These are phyloP conservation scores for Euphrasia arctica DNA, from an alignment of 305 asterid genomes.

Conservation along the genomic window DNA sequence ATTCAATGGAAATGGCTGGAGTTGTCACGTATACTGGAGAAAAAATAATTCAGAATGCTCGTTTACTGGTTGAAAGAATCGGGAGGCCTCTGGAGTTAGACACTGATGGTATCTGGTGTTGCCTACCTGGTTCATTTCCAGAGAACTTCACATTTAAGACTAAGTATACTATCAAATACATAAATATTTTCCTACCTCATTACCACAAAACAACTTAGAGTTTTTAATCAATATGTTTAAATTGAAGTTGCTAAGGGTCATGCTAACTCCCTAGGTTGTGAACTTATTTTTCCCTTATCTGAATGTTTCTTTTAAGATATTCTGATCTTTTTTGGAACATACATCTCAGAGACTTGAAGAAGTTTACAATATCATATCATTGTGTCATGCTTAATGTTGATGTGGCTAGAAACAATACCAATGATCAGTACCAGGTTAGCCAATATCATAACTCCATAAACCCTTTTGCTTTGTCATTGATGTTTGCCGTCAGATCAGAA, in stretches of 20 bases:
- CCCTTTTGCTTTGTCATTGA: slow-evolving; percentile 28
- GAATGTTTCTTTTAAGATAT: slow-evolving; percentile 26
- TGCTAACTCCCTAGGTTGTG: slow-evolving; percentile 27
- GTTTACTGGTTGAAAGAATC: slow-evolving; percentile 90
- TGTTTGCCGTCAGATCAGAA: slow-evolving; percentile 23
- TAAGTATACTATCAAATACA: slow-evolving; percentile 42
- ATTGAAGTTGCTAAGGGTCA: slow-evolving; percentile 22
- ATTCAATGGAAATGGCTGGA: slow-evolving; percentile 99
- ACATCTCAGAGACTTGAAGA: slow-evolving; percentile 64
- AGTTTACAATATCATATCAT: slow-evolving; percentile 94
- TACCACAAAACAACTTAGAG: slow-evolving; percentile 15
- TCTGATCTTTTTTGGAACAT: slow-evolving; percentile 33
- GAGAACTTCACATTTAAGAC: slow-evolving; percentile 96
- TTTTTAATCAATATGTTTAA: slow-evolving; percentile 21
- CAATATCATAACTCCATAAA: slow-evolving; percentile 16
- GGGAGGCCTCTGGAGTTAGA: slow-evolving; percentile 99
- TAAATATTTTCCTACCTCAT: slow-evolving; percentile 16
- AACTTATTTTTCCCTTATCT: slow-evolving; percentile 24
- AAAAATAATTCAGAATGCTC: slow-evolving; percentile 97
- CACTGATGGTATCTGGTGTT: slow-evolving; percentile 99
- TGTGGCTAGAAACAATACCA: slow-evolving; percentile 96
- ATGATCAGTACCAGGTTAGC: slow-evolving; percentile 94
- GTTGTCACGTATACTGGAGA: slow-evolving; percentile 99
- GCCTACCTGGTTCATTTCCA: slow-evolving; percentile 91
- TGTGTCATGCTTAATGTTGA: slow-evolving; percentile 99